Percentiles rank a stretch among this genome's conserved stretches.
Evolutionary conservation across 495 filamentous ascomycete species (phyloP).

Genomic region (Penicillium tannophilum): DNA sequence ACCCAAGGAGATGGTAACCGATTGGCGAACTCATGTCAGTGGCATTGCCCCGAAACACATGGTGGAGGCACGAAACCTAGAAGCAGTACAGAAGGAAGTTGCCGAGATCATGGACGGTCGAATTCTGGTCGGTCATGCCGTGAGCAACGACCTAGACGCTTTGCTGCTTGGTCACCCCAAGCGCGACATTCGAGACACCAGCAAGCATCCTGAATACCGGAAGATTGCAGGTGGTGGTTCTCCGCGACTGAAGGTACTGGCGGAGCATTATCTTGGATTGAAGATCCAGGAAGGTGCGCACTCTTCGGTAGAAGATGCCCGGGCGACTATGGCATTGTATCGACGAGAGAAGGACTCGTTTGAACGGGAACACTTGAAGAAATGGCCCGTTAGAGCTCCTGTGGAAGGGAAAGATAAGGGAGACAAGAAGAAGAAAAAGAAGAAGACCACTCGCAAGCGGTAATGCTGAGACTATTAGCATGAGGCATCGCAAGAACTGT

Average conservation of each 20-base stretch:
- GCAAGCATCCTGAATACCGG: conserved; percentile 70
- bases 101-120: conserved; percentile 69
- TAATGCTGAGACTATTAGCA: conserved; percentile 25
- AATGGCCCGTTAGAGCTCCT: conserved; percentile 54
- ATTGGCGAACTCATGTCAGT: conserved; percentile 85
- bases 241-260: conserved; percentile 74
- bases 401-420: conserved; percentile 41
- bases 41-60: conserved; percentile 77
- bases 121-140: conserved; percentile 86
- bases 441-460: conserved; percentile 50
- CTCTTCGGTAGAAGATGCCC: conserved; percentile 83
- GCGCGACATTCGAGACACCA: conserved; percentile 81
- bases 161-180: conserved; percentile 75
- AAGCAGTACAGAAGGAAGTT: conserved; percentile 72
- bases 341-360: conserved; percentile 77
- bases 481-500: conserved; percentile 15
- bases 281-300: conserved; percentile 81
- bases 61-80: conserved; percentile 65
- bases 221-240: conserved; percentile 75
- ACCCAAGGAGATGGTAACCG: conserved; percentile 73
- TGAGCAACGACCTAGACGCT: conserved; percentile 80
- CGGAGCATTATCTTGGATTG: conserved; percentile 73
- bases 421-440: conserved; percentile 56
- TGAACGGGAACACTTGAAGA: conserved; percentile 72
- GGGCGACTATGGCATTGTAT: conserved; percentile 86